These are phyloP conservation scores for Apiospora rasikravindrae DNA, from an alignment of 2,329 filamentous ascomycete genomes.

Conservation along the genomic window DNA sequence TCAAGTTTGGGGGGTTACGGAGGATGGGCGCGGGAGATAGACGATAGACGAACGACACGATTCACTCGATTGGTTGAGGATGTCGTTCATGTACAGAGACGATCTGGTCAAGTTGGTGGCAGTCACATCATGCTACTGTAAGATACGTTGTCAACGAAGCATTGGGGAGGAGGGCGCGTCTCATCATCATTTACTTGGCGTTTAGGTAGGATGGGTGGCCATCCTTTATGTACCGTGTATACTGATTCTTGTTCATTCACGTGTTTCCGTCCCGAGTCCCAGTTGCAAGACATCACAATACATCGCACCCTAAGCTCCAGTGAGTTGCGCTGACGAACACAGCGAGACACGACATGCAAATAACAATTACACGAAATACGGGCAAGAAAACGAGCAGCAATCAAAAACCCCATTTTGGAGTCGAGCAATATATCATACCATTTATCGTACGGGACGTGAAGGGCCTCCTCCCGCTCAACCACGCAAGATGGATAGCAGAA, in stretches of 20 bases:
- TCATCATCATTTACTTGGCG: not conserved
- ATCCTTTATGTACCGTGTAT: not conserved
- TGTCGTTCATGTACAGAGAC: no score
- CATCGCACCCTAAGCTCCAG: not conserved
- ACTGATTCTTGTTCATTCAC: not conserved
- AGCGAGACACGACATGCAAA: not conserved
- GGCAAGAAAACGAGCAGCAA: not conserved
- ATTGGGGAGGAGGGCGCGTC: not conserved
- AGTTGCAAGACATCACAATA: not conserved
- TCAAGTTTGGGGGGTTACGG: slow-evolving; percentile 60
- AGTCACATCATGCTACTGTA: not conserved
- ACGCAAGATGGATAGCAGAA: not conserved
- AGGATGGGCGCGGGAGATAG: slow-evolving; percentile 32
- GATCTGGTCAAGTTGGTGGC: not conserved
- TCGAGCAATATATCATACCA: slow-evolving; percentile 13
- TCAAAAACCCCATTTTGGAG: no score
- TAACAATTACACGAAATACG: not conserved
- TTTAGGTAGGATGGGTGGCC: not conserved
- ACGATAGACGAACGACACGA: no score
- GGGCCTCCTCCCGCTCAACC: not conserved
- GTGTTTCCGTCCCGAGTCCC: not conserved
- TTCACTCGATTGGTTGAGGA: no score
- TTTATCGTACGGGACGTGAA: not conserved
- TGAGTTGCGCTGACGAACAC: not conserved
- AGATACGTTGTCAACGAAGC: not conserved